Evolutionary conservation across 208 protist genomes (phyloP), one percentile per base, ranked within the genome.

Genomic region (Trypanosoma caninum): DNA sequence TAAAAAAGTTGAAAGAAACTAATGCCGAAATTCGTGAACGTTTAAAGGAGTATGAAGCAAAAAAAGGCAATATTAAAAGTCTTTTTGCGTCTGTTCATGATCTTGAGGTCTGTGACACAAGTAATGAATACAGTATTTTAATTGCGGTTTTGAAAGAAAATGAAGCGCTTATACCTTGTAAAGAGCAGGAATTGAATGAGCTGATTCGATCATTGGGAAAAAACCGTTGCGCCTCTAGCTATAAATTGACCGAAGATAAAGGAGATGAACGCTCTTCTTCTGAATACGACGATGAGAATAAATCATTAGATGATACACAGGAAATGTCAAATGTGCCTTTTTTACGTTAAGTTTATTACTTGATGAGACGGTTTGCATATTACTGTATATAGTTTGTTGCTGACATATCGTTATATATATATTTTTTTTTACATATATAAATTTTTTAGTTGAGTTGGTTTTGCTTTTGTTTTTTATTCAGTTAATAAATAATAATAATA

Each of bases 1-100:
- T 91, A 51, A 57, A 80, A 23, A 81, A 80, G 31, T 63, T 94
- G 10, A 62, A 69, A 20, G 53, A 80, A 35, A 91, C 82, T 45
- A 94, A 91, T 51, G 50, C 51, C 18, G 74, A 85, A 44, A 89
- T 94, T 56, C 22, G 53, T 28, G 65, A 74, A 23, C 78, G 76
- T 62, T 37, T 83, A 41, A 62, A 45, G 23, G 41, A 63, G 3
- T 14, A 28, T 25, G 34, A 41, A 34, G 41, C 7, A 20, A 35
- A n/a, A 58, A 25, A 25, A 30, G 37, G 31, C 50, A 22, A 14
- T 54, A 16, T n/a, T 25, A 37, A 51, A 48, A 13, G 10, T 13
- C 9, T 18, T 5, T 48, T 23, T 18, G 35, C 50, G 20, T 35
- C 53, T 48, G 27, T 22, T 27, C 42, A 56, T 34, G 57, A 59